Percentiles rank a stretch among this genome's conserved stretches.
phyloP scores from a whole-genome alignment of 179 eudicot species.

The Nepenthes alata region DNA sequence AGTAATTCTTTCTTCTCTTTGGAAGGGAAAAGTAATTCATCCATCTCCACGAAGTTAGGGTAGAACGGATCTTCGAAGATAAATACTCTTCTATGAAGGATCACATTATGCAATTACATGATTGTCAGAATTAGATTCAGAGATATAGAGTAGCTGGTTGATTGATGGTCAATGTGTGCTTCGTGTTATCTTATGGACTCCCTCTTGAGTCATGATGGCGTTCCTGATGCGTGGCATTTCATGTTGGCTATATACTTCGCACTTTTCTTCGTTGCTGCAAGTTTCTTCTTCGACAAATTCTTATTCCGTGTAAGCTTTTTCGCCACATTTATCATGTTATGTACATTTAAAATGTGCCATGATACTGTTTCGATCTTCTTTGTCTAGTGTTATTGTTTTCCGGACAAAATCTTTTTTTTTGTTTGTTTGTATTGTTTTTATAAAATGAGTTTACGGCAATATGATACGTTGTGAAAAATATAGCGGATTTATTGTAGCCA shows the following conservation, averaged over 20 bases:
- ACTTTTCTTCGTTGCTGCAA: conserved; percentile 42
- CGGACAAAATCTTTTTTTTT: no score
- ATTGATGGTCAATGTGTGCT: conserved; percentile 6
- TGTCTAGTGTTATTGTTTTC: neutral
- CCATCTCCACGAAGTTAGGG: no score
- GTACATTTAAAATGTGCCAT: neutral
- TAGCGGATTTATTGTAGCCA: no score
- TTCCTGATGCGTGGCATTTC: conserved; percentile 41
- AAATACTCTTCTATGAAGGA: no score
- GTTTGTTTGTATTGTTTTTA: no score
- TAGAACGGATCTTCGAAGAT: no score
- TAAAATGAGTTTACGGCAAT: no score
- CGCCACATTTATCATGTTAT: neutral
- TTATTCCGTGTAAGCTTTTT: conserved; percentile 53
- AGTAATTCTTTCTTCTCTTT: no score
- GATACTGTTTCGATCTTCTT: neutral
- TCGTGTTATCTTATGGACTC: conserved; percentile 35
- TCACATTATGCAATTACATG: no score
- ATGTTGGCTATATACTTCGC: conserved; percentile 39
- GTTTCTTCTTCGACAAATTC: conserved; percentile 58
- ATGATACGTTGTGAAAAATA: no score
- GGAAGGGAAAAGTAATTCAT: no score
- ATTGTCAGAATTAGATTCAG: no score
- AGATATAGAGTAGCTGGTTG: neutral
- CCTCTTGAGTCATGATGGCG: conserved; percentile 27